phyloP scores from a whole-genome alignment of 306 rosid genomes.

The Prunus padus region DNA sequence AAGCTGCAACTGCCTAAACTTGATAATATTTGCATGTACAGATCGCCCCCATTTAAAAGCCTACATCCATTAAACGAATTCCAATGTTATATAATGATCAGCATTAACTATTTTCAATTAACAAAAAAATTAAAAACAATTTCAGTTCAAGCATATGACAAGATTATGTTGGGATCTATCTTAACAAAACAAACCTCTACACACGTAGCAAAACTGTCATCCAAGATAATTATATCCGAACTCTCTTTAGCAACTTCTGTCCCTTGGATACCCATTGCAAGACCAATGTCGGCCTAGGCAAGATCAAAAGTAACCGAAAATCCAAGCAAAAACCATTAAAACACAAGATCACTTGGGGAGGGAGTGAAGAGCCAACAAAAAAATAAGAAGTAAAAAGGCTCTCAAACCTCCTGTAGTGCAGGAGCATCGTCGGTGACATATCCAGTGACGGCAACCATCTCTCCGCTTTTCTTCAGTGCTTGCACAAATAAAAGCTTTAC shows the following conservation, averaged over 20 bases:
- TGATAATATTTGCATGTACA: slow-evolving; percentile 74
- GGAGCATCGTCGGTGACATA: slow-evolving; percentile 97
- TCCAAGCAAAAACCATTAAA: slow-evolving; percentile 8
- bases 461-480: slow-evolving; percentile 70
- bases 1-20: slow-evolving; percentile 76
- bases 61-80: slow-evolving; percentile 38
- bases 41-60: slow-evolving; percentile 92
- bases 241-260: slow-evolving; percentile 96
- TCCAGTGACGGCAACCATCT: slow-evolving; percentile 92
- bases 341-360: not conserved
- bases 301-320: slow-evolving; percentile 18
- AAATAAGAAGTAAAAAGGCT: not conserved
- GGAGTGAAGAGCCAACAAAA: too few species aligned
- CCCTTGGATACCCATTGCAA: slow-evolving; percentile 90
- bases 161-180: too few species aligned
- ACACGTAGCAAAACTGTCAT: slow-evolving; percentile 90
- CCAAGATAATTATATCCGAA: slow-evolving; percentile 88
- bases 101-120: not conserved
- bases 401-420: slow-evolving; percentile 76
- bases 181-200: slow-evolving; percentile 46
- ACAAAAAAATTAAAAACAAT: too few species aligned
- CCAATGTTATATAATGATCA: not conserved
- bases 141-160: too few species aligned
- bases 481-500: slow-evolving; percentile 93
- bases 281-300: slow-evolving; percentile 82